Evolutionary conservation across 2,329 filamentous ascomycete species (phyloP).

Genomic region (Chlorencoelia australis): DNA sequence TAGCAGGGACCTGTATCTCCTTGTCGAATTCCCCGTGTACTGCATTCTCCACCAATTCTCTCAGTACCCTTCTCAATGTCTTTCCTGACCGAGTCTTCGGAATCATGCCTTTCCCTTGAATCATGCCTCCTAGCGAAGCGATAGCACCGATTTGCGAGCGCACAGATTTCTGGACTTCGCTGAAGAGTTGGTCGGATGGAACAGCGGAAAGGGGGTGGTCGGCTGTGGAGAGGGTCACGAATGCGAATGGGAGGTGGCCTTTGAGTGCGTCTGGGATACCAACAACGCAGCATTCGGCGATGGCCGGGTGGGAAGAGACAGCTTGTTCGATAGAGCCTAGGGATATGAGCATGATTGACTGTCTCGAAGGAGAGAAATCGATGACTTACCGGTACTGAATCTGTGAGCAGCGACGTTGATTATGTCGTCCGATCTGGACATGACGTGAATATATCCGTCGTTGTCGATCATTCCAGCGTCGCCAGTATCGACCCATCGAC

Average conservation of each 20-base stretch:
- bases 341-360: neutral
- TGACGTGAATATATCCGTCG: conserved; percentile 56
- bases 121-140: conserved; percentile 73
- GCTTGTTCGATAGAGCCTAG: conserved; percentile 82
- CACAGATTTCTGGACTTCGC: conserved; percentile 64
- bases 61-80: conserved; percentile 70
- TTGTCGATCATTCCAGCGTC: conserved; percentile 80
- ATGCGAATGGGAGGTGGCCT: conserved; percentile 85
- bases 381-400: conserved; percentile 64
- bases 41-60: conserved; percentile 77
- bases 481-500: conserved; percentile 82
- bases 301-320: conserved; percentile 66
- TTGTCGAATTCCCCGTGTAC: conserved; percentile 63
- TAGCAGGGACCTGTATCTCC: conserved; percentile 66
- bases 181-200: conserved; percentile 34
- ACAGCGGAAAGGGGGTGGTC: conserved; percentile 42
- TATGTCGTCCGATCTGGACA: conserved; percentile 66
- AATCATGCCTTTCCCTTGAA: conserved; percentile 78
- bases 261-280: conserved; percentile 79
- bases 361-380: neutral
- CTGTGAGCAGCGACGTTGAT: conserved; percentile 94
- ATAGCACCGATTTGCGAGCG: conserved; percentile 80
- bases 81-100: conserved; percentile 90
- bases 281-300: conserved; percentile 80
- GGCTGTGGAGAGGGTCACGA: conserved; percentile 53